These are phyloP conservation scores for Pseudonitzschia delicatissima DNA, from an alignment of 108 stramenopile species.

Conservation along the genomic window DNA sequence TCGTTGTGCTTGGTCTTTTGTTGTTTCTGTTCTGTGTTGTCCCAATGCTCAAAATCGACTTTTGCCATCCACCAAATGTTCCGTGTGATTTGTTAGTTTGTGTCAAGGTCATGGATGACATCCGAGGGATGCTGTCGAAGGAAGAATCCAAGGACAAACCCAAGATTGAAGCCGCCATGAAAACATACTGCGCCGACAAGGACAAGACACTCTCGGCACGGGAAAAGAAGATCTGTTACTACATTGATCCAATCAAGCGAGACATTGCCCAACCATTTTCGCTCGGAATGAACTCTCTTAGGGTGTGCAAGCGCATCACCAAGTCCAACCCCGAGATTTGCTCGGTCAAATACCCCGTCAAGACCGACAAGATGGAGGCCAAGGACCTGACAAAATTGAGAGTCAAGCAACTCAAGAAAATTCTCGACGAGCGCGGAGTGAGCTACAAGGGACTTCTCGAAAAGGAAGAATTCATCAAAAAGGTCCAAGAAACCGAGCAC, in stretches of 20 bases:
- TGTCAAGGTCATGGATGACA: slow-evolving; percentile 87
- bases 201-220: slow-evolving; percentile 41
- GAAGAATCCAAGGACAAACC: slow-evolving; percentile 65
- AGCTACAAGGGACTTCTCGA: slow-evolving; percentile 97
- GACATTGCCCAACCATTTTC: slow-evolving; percentile 93
- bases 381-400: slow-evolving; percentile 93
- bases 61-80: too few species aligned
- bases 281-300: slow-evolving; percentile 90
- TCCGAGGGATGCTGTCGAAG: slow-evolving; percentile 62
- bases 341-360: slow-evolving; percentile 92
- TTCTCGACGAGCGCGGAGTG: slow-evolving; percentile 94
- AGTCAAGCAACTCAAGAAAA: slow-evolving; percentile 96
- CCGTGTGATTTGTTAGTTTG: slow-evolving; percentile 75
- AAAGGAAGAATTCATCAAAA: slow-evolving; percentile 98
- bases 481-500: slow-evolving; percentile 93
- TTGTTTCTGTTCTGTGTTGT: not conserved
- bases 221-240: slow-evolving; percentile 98
- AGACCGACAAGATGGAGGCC: slow-evolving; percentile 91
- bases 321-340: slow-evolving; percentile 89
- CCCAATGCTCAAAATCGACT: not conserved
- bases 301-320: slow-evolving; percentile 83
- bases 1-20: not conserved
- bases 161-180: slow-evolving; percentile 73
- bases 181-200: slow-evolving; percentile 62
- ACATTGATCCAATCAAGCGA: slow-evolving; percentile 96